Base-by-base conservation (phyloP, 2,329 filamentous ascomycete genomes). In the Teratosphaeria pseudoeucalypti region DNA sequence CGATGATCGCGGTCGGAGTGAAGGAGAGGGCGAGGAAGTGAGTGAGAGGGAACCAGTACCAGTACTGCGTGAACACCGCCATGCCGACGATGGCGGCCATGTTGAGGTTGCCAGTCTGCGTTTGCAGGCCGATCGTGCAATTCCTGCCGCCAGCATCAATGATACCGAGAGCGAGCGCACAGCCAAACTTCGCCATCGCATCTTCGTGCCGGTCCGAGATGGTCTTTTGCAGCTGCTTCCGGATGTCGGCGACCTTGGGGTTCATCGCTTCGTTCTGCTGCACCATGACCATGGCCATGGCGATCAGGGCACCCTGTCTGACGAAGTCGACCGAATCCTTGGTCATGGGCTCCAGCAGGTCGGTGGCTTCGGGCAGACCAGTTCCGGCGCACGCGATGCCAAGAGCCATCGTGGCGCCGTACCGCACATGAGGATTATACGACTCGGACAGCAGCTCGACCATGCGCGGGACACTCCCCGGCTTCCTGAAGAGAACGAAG, bases 11-110 rank as follows among this genome's bases (percentile, higher is more conserved):
- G 1, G 95, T 99, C 1, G 94, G 94, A n/a, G 90, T 91, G 77
- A 99, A 97, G 70, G 90, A 92, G 62, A 99, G 81, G 0, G 92
- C 95, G 60, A 99, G 75, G 84, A 99, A 99, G 76, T 99, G 94
- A 34, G 94, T 95, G 69, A 97, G 88, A 61, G 94, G 94, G 84
- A 99, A 99, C 94, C 94, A 99, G 79, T 99, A 99, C 94, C 94
- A 99, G 79, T 99, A 99, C 74, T 99, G 94, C 9, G 92, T 95
- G 77, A 99, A 99, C 58, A 99, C 89, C 32, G 91, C 92, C 86
- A 96, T 96, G 66, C 94, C 95, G 19, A 99, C 92, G 66, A 99
- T 95, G 62, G 90, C 95, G 19, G 92, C 86, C 92, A 99, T 96
- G 80, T 99, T 97, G 66, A 99, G 85, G 73, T 96, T 99, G 64